phyloP scores from a whole-genome alignment of 768 basidiomycete genomes.

The Punctularia strigosozonata region DNA sequence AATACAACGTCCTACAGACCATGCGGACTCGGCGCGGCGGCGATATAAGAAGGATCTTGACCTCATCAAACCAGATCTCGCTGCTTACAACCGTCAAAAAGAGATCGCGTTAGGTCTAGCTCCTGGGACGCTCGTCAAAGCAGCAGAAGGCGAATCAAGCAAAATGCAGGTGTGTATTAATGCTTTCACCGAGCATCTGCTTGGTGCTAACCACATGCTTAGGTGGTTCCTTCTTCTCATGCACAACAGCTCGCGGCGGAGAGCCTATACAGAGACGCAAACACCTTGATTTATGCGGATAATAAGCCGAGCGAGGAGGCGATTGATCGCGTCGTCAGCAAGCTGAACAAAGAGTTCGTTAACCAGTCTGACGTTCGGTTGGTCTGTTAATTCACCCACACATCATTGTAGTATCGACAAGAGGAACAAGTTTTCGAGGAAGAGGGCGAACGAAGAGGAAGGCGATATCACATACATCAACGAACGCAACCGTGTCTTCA shows the following conservation, averaged over 20 bases:
- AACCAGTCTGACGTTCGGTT: too few species aligned
- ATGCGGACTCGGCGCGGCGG: conserved; percentile 77
- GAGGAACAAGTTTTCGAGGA: conserved; percentile 82
- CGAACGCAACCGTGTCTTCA: conserved; percentile 94
- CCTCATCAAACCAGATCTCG: conserved; percentile 77
- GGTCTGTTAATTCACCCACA: neutral
- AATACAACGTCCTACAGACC: too few species aligned
- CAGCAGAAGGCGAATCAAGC: conserved; percentile 20
- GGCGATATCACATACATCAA: conserved; percentile 99
- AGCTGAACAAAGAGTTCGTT: conserved; percentile 92
- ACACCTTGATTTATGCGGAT: conserved; percentile 87
- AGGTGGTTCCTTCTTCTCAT: conserved; percentile 43
- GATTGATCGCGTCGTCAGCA: conserved; percentile 81
- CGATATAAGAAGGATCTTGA: conserved; percentile 91
- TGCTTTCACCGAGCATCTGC: neutral
- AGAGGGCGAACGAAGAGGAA: conserved; percentile 82
- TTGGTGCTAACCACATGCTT: conserved; percentile 7
- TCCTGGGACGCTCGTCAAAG: conserved; percentile 48
- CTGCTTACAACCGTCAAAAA: conserved; percentile 81
- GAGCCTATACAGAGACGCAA: conserved; percentile 86
- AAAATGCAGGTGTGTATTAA: neutral
- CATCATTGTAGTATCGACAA: conserved; percentile 60
- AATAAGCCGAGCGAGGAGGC: conserved; percentile 93
- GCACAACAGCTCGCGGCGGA: conserved; percentile 66
- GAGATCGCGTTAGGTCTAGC: conserved; percentile 69